Conservation (phyloP, 2,329 filamentous ascomycete species). For the Neurospora crassa region DNA sequence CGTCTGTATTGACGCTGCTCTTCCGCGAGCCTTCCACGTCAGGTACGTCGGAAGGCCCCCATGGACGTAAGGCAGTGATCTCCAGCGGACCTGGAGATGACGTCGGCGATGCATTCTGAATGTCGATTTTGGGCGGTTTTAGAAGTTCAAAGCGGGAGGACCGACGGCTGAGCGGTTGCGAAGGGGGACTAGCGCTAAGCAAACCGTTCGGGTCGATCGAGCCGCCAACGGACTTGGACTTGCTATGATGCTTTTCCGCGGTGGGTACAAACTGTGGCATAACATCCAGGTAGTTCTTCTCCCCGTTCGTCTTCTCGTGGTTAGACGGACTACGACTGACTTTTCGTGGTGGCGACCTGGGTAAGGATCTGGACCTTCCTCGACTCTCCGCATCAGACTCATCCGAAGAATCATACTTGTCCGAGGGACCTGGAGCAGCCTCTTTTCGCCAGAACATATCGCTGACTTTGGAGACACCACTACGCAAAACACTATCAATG, state of each 20-base stretch:
- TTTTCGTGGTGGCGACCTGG: not conserved
- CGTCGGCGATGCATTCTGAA: slow-evolving; percentile 31
- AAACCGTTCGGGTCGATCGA: slow-evolving; percentile 6
- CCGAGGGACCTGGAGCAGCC: slow-evolving; percentile 18
- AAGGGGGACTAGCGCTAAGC: slow-evolving; percentile 13
- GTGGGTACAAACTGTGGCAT: slow-evolving; percentile 40
- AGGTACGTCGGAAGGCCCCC: slow-evolving; percentile 24
- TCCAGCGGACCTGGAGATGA: slow-evolving; percentile 22
- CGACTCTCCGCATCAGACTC: slow-evolving; percentile 39
- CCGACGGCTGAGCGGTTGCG: slow-evolving; percentile 28
- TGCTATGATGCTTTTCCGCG: slow-evolving; percentile 18
- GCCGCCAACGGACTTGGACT: slow-evolving; percentile 4
- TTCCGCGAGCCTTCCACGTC: slow-evolving; percentile 28
- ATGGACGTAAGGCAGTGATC: slow-evolving; percentile 9
- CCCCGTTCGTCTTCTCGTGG: slow-evolving; percentile 11
- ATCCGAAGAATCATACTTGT: slow-evolving; percentile 30
- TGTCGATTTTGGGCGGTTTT: slow-evolving; percentile 40
- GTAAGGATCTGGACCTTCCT: slow-evolving; percentile 23
- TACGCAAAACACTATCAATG: slow-evolving; percentile 62
- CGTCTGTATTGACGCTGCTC: slow-evolving; percentile 19
- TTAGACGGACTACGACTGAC: not conserved
- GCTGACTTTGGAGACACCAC: slow-evolving; percentile 45
- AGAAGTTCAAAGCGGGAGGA: slow-evolving; percentile 37
- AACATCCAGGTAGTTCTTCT: slow-evolving; percentile 39
- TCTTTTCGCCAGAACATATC: slow-evolving; percentile 50